Evolutionary conservation across 1,284 basidiomycete genomes (phyloP), one percentile per base, ranked within the genome.

Genomic region (Vanrija humicola): DNA sequence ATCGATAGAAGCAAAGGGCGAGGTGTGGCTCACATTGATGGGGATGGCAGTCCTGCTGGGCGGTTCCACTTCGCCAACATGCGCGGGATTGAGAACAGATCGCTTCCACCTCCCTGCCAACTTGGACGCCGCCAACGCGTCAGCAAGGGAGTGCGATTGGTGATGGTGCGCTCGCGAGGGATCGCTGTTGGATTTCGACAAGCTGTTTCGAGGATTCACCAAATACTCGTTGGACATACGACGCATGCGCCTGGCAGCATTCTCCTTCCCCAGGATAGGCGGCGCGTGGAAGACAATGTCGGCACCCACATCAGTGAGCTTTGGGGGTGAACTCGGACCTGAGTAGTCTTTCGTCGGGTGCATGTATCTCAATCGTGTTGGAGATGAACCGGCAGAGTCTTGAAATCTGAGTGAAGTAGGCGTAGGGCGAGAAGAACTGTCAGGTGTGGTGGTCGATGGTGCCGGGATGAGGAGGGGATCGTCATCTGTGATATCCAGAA

Each of bases 21-120:
- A 72, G 3, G 64, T 47, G 51, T 77, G 75, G 26, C 61, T 71
- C 29, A 76, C 62, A 26, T 71, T 66, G 38, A 75, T 67, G 1
- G 72, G 73, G 26, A 64, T 38, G 5, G 72, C 66, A 3, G 65
- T 65, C 43, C 58, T 44, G 0, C 44, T 54, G 12, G 58, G 51
- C 8, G 55, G 25, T 16, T 56, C 58, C 23, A 46, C 25, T 25
- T 52, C 60, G 15, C 26, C 38, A 21, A 25, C 38, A 46, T 19
- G 42, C 29, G 25, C 16, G 14, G 46, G 49, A 14, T 19, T 25
- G 10, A 57, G 48, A 0, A 60, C 58, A 4, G 54, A 61, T 14
- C 57, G 59, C 23, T 61, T 61, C 61, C 61, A 62, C 19, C 48
- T 48, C 3, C 51, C 44, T 4, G 61, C 61, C 1, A 62, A 38